A percentile compares a stretch with the other conserved stretches of the same genome.
Evolutionary conservation across 768 basidiomycete genomes (phyloP).

Genomic region (Plicaturopsis crispa): DNA sequence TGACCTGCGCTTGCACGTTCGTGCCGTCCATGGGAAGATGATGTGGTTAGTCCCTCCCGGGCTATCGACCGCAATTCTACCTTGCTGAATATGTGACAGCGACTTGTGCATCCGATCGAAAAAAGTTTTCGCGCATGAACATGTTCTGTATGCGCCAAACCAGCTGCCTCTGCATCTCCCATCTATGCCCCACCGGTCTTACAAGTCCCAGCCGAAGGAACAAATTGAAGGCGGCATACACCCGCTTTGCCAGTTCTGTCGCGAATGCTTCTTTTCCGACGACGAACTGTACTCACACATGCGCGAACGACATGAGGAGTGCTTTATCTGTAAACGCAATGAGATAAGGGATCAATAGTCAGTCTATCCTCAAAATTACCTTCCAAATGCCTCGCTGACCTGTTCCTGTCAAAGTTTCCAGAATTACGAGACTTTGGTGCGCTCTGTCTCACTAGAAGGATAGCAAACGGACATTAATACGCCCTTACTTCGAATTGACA

Average conservation of each 20-base stretch:
- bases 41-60: conserved; percentile 61
- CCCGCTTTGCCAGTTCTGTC: conserved; percentile 82
- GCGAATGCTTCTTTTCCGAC: conserved; percentile 87
- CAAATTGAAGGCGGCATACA: conserved; percentile 66
- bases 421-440: conserved; percentile 69
- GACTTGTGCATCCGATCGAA: conserved; percentile 84
- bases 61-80: background rate
- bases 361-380: conserved; percentile 33
- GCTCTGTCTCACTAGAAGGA: conserved; percentile 11
- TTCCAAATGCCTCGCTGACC: conserved; percentile 1
- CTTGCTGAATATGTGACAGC: conserved; percentile 26
- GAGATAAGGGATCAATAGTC: conserved; percentile 83
- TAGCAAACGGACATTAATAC: background rate
- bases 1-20: conserved; percentile 80
- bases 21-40: conserved; percentile 64
- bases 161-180: conserved; percentile 71
- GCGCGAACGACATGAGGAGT: conserved; percentile 92
- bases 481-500: conserved; percentile 16
- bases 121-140: conserved; percentile 95
- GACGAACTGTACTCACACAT: conserved; percentile 94
- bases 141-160: conserved; percentile 68
- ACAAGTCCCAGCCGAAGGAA: conserved; percentile 38
- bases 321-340: conserved; percentile 86
- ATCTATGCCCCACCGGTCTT: conserved; percentile 41
- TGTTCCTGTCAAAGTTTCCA: conserved; percentile 49